These are phyloP conservation scores for Toxicodendron radicans DNA, from an alignment of 345 rosid species.

Conservation along the genomic window DNA sequence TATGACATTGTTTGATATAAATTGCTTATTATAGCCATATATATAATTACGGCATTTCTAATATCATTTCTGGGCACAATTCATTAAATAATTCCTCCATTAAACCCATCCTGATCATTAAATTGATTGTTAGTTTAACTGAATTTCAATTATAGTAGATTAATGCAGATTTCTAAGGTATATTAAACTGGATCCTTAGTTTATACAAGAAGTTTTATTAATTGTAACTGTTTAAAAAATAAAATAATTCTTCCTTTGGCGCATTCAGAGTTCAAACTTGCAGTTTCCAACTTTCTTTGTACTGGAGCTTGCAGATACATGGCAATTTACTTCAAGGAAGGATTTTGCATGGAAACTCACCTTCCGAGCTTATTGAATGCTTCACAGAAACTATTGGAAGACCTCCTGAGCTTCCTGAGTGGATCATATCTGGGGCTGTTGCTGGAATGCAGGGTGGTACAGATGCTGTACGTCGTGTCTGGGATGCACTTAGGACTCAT, in stretches of 20 bases:
- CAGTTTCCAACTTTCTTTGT: conserved; percentile 35
- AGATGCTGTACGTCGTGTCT: conserved; percentile 45
- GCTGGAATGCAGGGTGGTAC: conserved; percentile 88
- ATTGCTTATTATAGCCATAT: background rate
- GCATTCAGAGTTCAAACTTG: conserved; percentile 30
- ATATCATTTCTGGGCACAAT: too few species aligned
- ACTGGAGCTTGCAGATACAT: conserved; percentile 55
- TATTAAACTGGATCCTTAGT: background rate
- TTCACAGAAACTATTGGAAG: conserved; percentile 62
- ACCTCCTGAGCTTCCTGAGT: conserved; percentile 75
- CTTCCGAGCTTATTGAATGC: conserved; percentile 55
- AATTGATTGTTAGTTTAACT: too few species aligned
- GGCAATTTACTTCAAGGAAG: conserved; percentile 57
- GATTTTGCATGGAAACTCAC: conserved; percentile 58
- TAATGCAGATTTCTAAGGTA: too few species aligned
- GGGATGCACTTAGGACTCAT: conserved; percentile 46
- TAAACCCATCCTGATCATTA: too few species aligned
- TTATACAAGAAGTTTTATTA: background rate
- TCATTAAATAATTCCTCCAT: too few species aligned
- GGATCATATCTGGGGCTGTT: conserved; percentile 78
- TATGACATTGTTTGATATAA: conserved; percentile 13
- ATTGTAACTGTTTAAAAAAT: background rate
- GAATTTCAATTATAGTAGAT: too few species aligned
- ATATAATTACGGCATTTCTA: background rate
- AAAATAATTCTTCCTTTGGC: background rate